Evolutionary conservation across 2,329 filamentous ascomycete genomes (phyloP).

Genomic region (Diaporthe aspalathi): DNA sequence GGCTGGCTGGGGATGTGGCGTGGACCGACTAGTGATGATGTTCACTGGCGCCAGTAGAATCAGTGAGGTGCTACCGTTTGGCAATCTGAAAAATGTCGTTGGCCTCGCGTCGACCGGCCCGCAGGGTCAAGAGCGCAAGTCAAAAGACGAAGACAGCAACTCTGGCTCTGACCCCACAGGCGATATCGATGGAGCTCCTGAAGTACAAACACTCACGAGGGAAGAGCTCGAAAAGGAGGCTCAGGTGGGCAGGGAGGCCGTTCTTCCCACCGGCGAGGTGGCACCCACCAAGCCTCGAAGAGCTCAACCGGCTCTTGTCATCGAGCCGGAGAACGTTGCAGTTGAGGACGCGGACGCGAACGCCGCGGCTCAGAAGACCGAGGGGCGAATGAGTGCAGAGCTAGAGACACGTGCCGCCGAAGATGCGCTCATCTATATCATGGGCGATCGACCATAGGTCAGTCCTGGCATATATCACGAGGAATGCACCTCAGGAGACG

Average conservation of each 20-base stretch:
- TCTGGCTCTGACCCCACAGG: neutral
- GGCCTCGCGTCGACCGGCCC: conserved; percentile 54
- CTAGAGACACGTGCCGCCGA: conserved; percentile 9
- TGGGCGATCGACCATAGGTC: neutral
- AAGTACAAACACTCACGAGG: neutral
- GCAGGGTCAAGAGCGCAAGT: conserved; percentile 13
- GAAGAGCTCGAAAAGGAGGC: neutral
- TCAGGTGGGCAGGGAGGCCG: neutral
- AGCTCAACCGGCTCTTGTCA: neutral
- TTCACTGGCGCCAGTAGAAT: conserved; percentile 84
- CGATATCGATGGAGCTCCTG: neutral
- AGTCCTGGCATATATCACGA: neutral
- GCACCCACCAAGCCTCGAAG: neutral
- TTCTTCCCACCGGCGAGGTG: conserved; percentile 7
- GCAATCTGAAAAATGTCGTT: conserved; percentile 79
- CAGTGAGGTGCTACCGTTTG: conserved; percentile 88
- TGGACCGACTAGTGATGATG: conserved; percentile 93
- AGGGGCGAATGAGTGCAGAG: neutral
- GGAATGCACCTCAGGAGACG: no score
- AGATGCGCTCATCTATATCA: neutral
- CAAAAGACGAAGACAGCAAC: neutral
- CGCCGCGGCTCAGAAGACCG: neutral
- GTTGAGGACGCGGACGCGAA: neutral
- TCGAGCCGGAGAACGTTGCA: conserved; percentile 3
- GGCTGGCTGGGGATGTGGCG: conserved; percentile 94